Base-by-base conservation (phyloP, 495 filamentous ascomycete species). In the Schizothecium vesticola region DNA sequence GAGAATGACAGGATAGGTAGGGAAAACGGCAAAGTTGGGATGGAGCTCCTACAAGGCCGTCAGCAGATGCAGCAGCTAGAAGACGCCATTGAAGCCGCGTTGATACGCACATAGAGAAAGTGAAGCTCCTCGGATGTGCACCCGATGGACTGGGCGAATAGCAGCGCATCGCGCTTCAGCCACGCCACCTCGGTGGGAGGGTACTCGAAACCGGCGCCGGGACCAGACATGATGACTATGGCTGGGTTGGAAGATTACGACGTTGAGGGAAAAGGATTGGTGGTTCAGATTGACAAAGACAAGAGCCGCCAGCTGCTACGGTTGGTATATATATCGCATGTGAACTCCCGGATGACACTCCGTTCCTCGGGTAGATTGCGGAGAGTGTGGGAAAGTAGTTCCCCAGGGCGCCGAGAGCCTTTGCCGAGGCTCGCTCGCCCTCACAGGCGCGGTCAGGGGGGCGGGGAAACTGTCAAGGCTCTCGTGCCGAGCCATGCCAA, bases 101-200 rank as follows among this genome's bases (percentile, higher is more conserved):
- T 25, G 19, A 56, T 28, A 72, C 86, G 43, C 82, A 93, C 92
- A 69, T 92, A 96, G 78, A 96, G 88, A 76, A 96, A 96, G 72
- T 96, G 92, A 71, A 96, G 85, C 82, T 96, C 93, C 66, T 96
- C 88, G n/a, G 84, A 83, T 61, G 88, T 93, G 76, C 86, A 87
- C 21, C 93, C 93, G 74, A 96, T 94, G 79, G 89, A 92, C 79
- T 92, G 90, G 43, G 93, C 92, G 76, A 96, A 96, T 28, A 96
- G 86, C 71, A 96, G 82, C 25, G 88, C 86, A 82, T 97, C 93
- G 56, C 93, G 86, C 86, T 95, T 93, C 71, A 91, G 80, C 93
- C 92, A 96, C 71, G 88, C 84, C 5, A 96, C 92, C 72, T 87
- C 84, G 72, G 85, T 76, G 55, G 87, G 70, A 62, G 90, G 89